These are phyloP conservation scores for Serpula lacrymans DNA, from an alignment of 768 basidiomycete genomes.

Conservation along the genomic window DNA sequence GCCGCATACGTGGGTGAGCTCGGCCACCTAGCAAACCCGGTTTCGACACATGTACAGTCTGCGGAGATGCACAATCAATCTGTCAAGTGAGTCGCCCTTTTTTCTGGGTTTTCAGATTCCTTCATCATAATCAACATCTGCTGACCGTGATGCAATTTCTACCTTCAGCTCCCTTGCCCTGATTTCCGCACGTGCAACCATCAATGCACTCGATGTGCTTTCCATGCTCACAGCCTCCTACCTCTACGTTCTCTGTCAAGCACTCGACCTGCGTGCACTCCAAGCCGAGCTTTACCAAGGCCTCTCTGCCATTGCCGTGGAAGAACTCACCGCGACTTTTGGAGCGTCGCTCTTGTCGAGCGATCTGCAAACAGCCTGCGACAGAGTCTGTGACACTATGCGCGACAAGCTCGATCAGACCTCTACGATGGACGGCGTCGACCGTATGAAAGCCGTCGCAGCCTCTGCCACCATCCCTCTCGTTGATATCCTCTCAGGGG, in stretches of 20 bases:
- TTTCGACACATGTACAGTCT: conserved; percentile 79
- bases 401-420: conserved; percentile 57
- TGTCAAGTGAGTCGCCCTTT: conserved; percentile 62
- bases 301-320: conserved; percentile 43
- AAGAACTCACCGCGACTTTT: conserved; percentile 49
- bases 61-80: conserved; percentile 94
- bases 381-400: conserved; percentile 41
- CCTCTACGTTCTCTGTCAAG: conserved; percentile 75
- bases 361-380: conserved; percentile 31
- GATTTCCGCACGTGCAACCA: conserved; percentile 77
- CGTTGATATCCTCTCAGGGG: conserved; percentile 52
- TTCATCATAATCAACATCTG: conserved; percentile 11
- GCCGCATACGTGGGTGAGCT: conserved; percentile 83
- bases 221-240: conserved; percentile 73
- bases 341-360: conserved; percentile 32
- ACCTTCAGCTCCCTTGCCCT: conserved; percentile 69
- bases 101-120: not conserved
- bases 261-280: conserved; percentile 79
- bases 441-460: conserved; percentile 71
- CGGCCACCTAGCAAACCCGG: conserved; percentile 72
- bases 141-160: too few species aligned
- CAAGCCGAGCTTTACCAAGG: conserved; percentile 62
- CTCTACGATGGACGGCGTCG: conserved; percentile 65
- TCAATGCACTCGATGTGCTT: conserved; percentile 75
- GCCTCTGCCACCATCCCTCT: conserved; percentile 57